phyloP scores from a whole-genome alignment of 768 basidiomycete genomes.

The Scleroderma citrinum region DNA sequence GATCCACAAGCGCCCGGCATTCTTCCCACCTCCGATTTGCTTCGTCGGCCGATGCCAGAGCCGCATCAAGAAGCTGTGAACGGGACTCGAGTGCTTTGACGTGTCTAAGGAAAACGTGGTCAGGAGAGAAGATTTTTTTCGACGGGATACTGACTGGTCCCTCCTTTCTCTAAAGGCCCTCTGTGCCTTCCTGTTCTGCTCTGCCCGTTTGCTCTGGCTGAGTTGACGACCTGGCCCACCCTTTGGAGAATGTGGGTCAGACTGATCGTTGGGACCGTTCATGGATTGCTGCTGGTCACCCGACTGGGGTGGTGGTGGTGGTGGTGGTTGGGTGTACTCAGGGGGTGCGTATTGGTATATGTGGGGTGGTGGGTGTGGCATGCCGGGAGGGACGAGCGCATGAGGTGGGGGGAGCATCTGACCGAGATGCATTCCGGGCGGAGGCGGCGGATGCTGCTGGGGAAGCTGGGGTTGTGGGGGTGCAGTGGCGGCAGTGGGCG shows the following conservation, averaged over 20 bases:
- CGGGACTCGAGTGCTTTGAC: constrained; percentile 85
- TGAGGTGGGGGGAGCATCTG: constrained; percentile 53
- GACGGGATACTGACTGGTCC: constrained; percentile 59
- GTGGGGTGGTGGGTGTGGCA: constrained; percentile 20
- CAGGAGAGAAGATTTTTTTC: constrained; percentile 2
- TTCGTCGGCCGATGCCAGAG: constrained; percentile 80
- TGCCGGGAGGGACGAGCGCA: constrained; percentile 40
- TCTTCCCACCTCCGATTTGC: constrained; percentile 89
- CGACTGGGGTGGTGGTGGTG: constrained; percentile 17
- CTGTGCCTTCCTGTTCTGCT: constrained; percentile 93
- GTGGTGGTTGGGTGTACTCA: constrained; percentile 24
- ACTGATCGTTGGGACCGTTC: constrained; percentile 16
- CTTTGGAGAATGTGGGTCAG: constrained; percentile 2
- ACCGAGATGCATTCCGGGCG: constrained; percentile 36
- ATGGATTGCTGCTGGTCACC: constrained; percentile 23
- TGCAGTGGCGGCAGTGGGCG: constrained; percentile 35
- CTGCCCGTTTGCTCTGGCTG: constrained; percentile 81
- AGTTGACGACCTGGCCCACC: constrained; percentile 40
- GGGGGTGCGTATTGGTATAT: constrained; percentile 33
- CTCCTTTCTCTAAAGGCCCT: constrained; percentile 85
- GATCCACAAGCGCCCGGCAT: constrained; percentile 84
- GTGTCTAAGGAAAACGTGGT: constrained; percentile 43
- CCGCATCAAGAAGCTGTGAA: constrained; percentile 79
- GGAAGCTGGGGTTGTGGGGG: constrained; percentile 11
- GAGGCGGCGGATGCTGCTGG: constrained; percentile 31